Conservation (phyloP, 371 early-diverging fungal genomes). For the Choanephora cucurbitarum region DNA sequence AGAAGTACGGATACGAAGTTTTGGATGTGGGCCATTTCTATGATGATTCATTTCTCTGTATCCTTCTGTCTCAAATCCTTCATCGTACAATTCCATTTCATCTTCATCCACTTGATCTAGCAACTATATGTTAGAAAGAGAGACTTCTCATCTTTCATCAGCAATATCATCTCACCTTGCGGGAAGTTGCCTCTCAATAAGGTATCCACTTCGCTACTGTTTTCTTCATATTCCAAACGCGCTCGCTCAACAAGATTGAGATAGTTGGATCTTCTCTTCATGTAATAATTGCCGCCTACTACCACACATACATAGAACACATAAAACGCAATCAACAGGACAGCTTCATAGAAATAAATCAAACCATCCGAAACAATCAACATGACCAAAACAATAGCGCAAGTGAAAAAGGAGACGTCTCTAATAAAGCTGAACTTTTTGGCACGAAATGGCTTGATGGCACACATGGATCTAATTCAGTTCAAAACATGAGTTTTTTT, state of each 20-base stretch:
- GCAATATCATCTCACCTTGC: too few relatives aligned
- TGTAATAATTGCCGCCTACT: constrained; percentile 57
- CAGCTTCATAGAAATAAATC: constrained; percentile 63
- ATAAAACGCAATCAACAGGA: constrained; percentile 57
- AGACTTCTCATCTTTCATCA: not conserved
- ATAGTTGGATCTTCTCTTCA: constrained; percentile 40
- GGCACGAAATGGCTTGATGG: constrained; percentile 68
- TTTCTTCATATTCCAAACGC: constrained; percentile 49
- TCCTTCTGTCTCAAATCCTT: constrained; percentile 52
- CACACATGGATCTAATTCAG: constrained; percentile 63
- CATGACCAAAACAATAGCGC: constrained; percentile 61
- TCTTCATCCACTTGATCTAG: constrained; percentile 30
- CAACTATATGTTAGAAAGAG: not conserved
- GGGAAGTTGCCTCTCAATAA: constrained; percentile 38
- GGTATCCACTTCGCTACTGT: constrained; percentile 40
- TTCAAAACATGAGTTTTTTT: not conserved
- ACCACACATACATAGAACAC: constrained; percentile 60
- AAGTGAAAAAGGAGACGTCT: constrained; percentile 71
- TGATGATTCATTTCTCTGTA: constrained; percentile 30
- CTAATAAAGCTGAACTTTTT: constrained; percentile 65
- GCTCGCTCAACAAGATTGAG: constrained; percentile 45
- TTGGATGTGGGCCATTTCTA: constrained; percentile 31
- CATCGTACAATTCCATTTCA: constrained; percentile 50
- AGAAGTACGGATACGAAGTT: constrained; percentile 44
- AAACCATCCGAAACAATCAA: constrained; percentile 60